A percentile compares a stretch with the other conserved stretches of the same genome.
These are phyloP conservation scores for Pulveroboletus sp. DNA, from an alignment of 768 basidiomycete genomes.

Conservation along the genomic window DNA sequence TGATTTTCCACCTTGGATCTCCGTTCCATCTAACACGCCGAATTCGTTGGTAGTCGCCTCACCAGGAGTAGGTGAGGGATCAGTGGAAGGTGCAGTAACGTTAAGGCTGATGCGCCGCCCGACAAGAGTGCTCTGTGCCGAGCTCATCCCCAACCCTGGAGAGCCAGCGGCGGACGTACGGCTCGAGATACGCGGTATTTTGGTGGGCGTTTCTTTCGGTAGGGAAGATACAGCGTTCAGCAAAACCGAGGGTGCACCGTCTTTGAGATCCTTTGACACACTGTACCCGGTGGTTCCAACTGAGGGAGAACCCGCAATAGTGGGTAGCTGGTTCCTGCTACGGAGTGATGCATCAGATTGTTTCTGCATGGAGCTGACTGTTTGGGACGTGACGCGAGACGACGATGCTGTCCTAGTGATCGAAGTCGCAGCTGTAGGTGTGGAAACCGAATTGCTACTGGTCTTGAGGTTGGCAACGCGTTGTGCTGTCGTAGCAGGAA, in stretches of 20 bases:
- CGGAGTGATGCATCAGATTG: slow-evolving; percentile 81
- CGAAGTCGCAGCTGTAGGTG: slow-evolving; percentile 35
- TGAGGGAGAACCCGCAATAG: slow-evolving; percentile 92
- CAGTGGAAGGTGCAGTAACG: slow-evolving; percentile 52
- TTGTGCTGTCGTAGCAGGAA: slow-evolving; percentile 76
- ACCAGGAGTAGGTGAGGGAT: slow-evolving; percentile 55
- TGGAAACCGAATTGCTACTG: slow-evolving; percentile 40
- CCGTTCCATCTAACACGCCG: slow-evolving; percentile 68
- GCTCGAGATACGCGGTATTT: slow-evolving; percentile 90
- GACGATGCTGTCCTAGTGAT: slow-evolving; percentile 43
- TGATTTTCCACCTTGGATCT: slow-evolving; percentile 42
- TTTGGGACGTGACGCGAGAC: slow-evolving; percentile 73
- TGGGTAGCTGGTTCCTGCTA: slow-evolving; percentile 71
- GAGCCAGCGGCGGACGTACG: slow-evolving; percentile 71
- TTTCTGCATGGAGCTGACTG: slow-evolving; percentile 82
- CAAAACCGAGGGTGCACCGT: slow-evolving; percentile 50
- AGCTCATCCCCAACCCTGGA: slow-evolving; percentile 61
- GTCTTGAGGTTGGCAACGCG: slow-evolving; percentile 80
- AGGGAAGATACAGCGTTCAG: slow-evolving; percentile 48
- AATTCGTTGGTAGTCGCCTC: slow-evolving; percentile 63
- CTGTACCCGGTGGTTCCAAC: slow-evolving; percentile 60
- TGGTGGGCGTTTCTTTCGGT: slow-evolving; percentile 83
- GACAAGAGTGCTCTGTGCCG: slow-evolving; percentile 42
- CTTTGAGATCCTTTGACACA: slow-evolving; percentile 50
- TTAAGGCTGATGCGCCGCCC: slow-evolving; percentile 66